Conservation (phyloP, 805 yeast genomes). For the Kazachstania africana region DNA sequence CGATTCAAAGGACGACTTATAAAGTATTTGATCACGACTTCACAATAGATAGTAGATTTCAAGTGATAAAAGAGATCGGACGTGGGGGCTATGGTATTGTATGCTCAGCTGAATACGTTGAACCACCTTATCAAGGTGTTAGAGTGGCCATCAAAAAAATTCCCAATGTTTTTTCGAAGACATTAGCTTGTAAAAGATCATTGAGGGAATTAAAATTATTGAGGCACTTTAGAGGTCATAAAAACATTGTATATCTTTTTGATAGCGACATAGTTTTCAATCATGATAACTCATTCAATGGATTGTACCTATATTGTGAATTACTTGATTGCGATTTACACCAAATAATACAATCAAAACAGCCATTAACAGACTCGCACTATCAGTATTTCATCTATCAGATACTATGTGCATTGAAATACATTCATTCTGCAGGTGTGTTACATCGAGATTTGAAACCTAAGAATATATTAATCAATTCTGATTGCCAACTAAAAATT, state of each 20-base stretch:
- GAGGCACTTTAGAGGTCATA: conserved; percentile 90
- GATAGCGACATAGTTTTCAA: conserved; percentile 74
- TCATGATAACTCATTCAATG: conserved; percentile 68
- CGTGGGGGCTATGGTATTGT: conserved; percentile 97
- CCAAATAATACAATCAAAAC: conserved; percentile 87
- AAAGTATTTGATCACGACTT: conserved; percentile 82
- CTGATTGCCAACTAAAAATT: conserved; percentile 90
- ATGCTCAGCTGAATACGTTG: conserved; percentile 84
- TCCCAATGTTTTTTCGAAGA: conserved; percentile 81
- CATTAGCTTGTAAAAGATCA: conserved; percentile 82
- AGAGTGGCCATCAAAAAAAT: conserved; percentile 84
- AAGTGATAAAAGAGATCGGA: conserved; percentile 81
- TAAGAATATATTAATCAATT: conserved; percentile 82
- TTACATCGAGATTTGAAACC: conserved; percentile 92
- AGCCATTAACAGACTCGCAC: conserved; percentile 85
- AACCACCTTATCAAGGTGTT: conserved; percentile 44
- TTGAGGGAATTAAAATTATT: conserved; percentile 78
- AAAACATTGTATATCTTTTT: conserved; percentile 85
- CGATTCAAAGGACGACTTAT: no score
- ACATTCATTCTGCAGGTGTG: conserved; percentile 84
- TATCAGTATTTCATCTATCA: conserved; percentile 89
- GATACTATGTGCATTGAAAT: conserved; percentile 78
- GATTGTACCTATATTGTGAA: conserved; percentile 86
- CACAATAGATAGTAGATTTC: conserved; percentile 76
- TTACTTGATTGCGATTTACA: conserved; percentile 97